Conservation (phyloP, 345 rosid species). For the Kandelia obovata region DNA sequence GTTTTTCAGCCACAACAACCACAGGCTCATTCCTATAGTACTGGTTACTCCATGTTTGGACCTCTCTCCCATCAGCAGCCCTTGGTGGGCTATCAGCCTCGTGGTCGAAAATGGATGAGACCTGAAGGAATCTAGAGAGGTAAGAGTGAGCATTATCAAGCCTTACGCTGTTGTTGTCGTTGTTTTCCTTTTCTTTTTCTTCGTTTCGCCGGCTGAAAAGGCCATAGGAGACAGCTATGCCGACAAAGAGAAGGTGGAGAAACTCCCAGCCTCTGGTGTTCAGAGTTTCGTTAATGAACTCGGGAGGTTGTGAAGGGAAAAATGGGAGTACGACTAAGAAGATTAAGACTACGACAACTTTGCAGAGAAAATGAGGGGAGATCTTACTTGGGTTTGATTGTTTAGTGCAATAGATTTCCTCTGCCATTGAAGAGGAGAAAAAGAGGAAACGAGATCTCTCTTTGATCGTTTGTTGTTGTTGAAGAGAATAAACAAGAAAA, state of each 20-base stretch:
- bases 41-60: conserved; percentile 77
- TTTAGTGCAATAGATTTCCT: conserved; percentile 32
- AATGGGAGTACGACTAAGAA: conserved; percentile 39
- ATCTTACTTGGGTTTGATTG: conserved; percentile 45
- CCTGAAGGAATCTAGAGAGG: conserved; percentile 73
- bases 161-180: conserved; percentile 18
- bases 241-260: conserved; percentile 85
- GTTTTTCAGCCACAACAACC: conserved; percentile 45
- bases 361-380: conserved; percentile 55
- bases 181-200: conserved; percentile 43
- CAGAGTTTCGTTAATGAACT: conserved; percentile 64
- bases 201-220: conserved; percentile 70
- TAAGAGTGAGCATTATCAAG: conserved; percentile 60
- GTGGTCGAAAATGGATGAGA: conserved; percentile 81
- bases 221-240: conserved; percentile 95
- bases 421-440: conserved; percentile 57
- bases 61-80: conserved; percentile 39
- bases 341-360: conserved; percentile 50
- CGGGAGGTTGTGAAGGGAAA: conserved; percentile 82
- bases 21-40: conserved; percentile 56
- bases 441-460: conserved; percentile 11
- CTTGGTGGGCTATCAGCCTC: conserved; percentile 38
- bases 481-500: conserved; percentile 21
- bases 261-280: conserved; percentile 76
- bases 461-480: conserved; percentile 16